Evolutionary conservation across 768 basidiomycete genomes (phyloP), one percentile per base, ranked within the genome.

Genomic region (Chalciporus chontae): DNA sequence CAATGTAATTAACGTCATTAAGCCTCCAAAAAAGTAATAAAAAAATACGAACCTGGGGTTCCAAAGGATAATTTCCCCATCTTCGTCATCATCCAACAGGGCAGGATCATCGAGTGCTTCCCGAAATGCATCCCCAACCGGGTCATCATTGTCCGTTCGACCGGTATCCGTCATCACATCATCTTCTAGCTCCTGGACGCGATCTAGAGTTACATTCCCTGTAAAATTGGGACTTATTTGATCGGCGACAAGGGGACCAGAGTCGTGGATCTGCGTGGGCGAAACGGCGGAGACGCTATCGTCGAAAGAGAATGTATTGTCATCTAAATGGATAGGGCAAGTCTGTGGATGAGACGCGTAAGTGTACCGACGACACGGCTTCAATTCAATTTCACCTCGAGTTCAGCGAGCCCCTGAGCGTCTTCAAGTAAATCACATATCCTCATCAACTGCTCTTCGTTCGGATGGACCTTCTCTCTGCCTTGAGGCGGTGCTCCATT

Each of bases 391-490:
- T 39, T 50, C 53, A 88, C 89, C 73, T 83, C 77, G 48, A 78
- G 69, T 48, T 76, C 73, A 21, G 78, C 77, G 19, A 95, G 64
- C 5, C 71, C 66, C 54, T 71, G 75, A 1, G 85, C 87, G 61
- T 96, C 92, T 13, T 76, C 69, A 41, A 94, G 72, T 37, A 96
- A 71, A 69, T 96, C 95, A 40, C 81, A 77, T 50, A 99, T 88
- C 56, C 96, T 77, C 91, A 97, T 94, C 38, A 99, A 70, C 58
- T 94, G 90, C 72, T 95, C 93, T 51, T 90, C 94, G 58, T 99
- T 98, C 8, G 96, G 96, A 71, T 98, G 86, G 1, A 80, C 79
- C 31, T 74, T 76, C 53, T 77, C 68, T 44, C 58, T 53, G 47
- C 70, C 57, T 67, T 72, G 51, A 55, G 56, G 36, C n/a, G 38